Evolutionary conservation across 257 asterid genomes (phyloP), one percentile per base, ranked within the genome.

Genomic region (Cruciata laevipes): DNA sequence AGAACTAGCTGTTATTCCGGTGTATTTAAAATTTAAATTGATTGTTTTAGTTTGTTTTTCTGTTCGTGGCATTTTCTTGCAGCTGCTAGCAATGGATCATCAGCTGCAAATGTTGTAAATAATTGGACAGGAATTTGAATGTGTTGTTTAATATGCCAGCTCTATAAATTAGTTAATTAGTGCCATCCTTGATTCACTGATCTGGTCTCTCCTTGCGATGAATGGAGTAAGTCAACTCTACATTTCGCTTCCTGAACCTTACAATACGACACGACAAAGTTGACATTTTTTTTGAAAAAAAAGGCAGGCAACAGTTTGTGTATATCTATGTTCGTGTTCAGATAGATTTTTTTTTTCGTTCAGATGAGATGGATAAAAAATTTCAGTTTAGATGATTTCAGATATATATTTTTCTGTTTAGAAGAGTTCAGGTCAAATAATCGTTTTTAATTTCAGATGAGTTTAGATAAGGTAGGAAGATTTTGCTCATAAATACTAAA

Each of bases 251-350:
- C 58, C 57, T 2, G 14, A 20, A 42, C 4, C 30, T 52, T 52
- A 56, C 61, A 21, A 21, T 11, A n/a, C 60, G 60, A 49, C 25
- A 53, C 60, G 25, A 53, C 60, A 18, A 53, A 53, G 56, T 49
- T 49, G 56, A 49, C 86, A 74, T 96, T 76, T 68, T 63, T 84
- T 74, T 88, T n/a, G n/a, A n/a, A n/a, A 95, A 75, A 84, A 90
- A 73, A 86, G 8, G 30, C 30, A 27, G 30, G 30, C 30, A 27
- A 27, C 30, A 27, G 30, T 27, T 27, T 27, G 30, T 27, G 30
- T 27, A 27, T 27, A 27, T 27, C 2, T 27, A 27, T 27, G 30
- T 27, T 1, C 30, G 30, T 27, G n/a, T n/a, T n/a, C n/a, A n/a
- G n/a, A n/a, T n/a, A n/a, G n/a, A n/a, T n/a, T n/a, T n/a, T n/a